Evolutionary conservation across 805 yeast species (phyloP), one percentile per base, ranked within the genome.

Genomic region (Myxozyma udenii): DNA sequence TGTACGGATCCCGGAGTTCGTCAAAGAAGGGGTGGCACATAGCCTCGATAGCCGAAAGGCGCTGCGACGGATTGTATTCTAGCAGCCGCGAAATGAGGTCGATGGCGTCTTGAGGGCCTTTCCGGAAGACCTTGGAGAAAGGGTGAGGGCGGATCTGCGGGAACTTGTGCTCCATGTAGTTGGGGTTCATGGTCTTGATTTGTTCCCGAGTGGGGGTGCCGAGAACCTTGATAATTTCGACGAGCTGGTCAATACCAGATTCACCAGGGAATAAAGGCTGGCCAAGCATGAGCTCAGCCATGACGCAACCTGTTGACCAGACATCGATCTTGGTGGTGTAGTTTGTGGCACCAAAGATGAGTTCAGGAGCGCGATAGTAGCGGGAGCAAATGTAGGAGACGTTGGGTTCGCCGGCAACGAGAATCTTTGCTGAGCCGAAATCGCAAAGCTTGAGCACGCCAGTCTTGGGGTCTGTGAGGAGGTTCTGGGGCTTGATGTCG

Each of bases 241-340:
- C 98, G 63, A 91, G 78, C 70, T 93, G 98, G 68, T 93, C 98
- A 53, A 93, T 91, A 35, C 98, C 98, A 54, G 90, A 83, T 68
- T 93, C 98, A 41, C 98, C 98, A 11, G 98, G 98, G 72, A 93
- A 93, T 60, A 93, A 74, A 12, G 98, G 98, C 68, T 89, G 97
- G 16, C 98, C 98, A 51, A 93, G 77, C 58, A 90, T 80, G 64
- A 93, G 74, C 71, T 93, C 98, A 3, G 98, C 98, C 87, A 93
- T 89, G 21, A 93, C 98, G 74, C 98, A 93, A 19, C 96, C 96
- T 12, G 95, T 88, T 12, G 96, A 87, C 98, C 98, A 93, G 43
- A 93, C 81, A 68, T 93, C 98, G 60, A 93, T 93, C 69, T 91
- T 90, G 26, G 97, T 89, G 5, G 98, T 88, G 70, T 93, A 93